Base-by-base conservation (phyloP, 177 flowering plant genomes). In the Viscum album region DNA sequence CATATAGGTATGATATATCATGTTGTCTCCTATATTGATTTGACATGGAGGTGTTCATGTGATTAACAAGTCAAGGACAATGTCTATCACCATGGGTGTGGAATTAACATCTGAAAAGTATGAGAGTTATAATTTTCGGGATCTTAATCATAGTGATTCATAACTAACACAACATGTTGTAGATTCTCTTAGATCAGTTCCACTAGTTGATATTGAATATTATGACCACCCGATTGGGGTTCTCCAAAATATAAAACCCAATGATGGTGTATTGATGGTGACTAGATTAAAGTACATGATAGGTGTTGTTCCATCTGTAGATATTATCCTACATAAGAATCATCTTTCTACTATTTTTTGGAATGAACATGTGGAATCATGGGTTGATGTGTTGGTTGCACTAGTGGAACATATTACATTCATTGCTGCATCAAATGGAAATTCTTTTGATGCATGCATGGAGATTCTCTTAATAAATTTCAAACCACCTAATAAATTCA, bases 391-490 rank as follows among this genome's bases (percentile, higher is more conserved):
- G 35, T 81, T 88, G 90, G 96, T 86, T 81, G 90, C 88, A 7
- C 65, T 89, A 74, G 61, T 79, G 45, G 88, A 85, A 56, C 78
- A 89, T 3, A 72, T 89, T 32, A 66, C 79, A 71, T 74, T 83
- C 58, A 72, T 93, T 86, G 96, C 95, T 75, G 81, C 83, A 71
- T 81, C 92, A 62, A 78, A 72, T 74, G 96, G 89, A 60, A 80
- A 81, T 67, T 81, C 72, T 80, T 68, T 94, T 66, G 87, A 87
- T 80, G 73, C 77, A 33, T 92, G 89, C 75, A 79, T 94, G 81
- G 85, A 82, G 19, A 87, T 85, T 89, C 90, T 94, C 43, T 88
- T 94, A 26, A 65, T 68, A 68, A 89, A 88, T 80, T 89, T 94
- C 69, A 70, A 67, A 56, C 97, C 97, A 0, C 96, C 96, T 19